Conservation (phyloP, 306 rosid species). For the Pueraria montana region DNA sequence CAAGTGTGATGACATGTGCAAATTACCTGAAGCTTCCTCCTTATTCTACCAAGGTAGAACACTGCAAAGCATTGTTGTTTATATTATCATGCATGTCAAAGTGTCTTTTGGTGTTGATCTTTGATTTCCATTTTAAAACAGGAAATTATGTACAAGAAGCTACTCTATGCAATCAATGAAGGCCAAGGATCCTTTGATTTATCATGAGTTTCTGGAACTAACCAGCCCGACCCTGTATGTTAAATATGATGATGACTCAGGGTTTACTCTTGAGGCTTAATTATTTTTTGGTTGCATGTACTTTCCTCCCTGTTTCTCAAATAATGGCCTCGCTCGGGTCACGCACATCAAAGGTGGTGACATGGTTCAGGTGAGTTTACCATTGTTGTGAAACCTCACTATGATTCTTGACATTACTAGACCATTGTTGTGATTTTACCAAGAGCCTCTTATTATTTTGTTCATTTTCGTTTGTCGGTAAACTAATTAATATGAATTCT, state of each 20-base stretch:
- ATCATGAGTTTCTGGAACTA: constrained; percentile 80
- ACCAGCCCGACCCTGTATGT: constrained; percentile 62
- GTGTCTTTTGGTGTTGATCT: constrained; percentile 40
- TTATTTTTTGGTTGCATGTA: constrained; percentile 63
- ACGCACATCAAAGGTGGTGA: constrained; percentile 49
- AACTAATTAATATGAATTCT: constrained; percentile 9
- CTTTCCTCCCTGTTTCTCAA: constrained; percentile 57
- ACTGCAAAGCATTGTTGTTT: not conserved
- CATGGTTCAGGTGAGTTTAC: constrained; percentile 65
- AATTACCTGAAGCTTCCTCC: constrained; percentile 99
- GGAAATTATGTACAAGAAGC: constrained; percentile 97
- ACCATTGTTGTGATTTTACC: not conserved
- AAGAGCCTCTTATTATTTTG: not conserved
- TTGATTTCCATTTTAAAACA: constrained; percentile 50
- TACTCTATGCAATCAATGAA: constrained; percentile 94
- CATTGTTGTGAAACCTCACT: not conserved
- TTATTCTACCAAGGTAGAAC: constrained; percentile 90
- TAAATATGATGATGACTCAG: constrained; percentile 66
- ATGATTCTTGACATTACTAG: not conserved
- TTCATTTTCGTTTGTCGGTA: not conserved
- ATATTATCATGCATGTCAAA: constrained; percentile 6
- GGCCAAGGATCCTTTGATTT: constrained; percentile 99
- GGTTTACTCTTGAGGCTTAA: constrained; percentile 58
- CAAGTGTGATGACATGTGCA: constrained; percentile 99
- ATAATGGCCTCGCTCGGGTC: constrained; percentile 60